Conservation (phyloP, 2,329 filamentous ascomycete species). For the Kalaharituber pfeilii region DNA sequence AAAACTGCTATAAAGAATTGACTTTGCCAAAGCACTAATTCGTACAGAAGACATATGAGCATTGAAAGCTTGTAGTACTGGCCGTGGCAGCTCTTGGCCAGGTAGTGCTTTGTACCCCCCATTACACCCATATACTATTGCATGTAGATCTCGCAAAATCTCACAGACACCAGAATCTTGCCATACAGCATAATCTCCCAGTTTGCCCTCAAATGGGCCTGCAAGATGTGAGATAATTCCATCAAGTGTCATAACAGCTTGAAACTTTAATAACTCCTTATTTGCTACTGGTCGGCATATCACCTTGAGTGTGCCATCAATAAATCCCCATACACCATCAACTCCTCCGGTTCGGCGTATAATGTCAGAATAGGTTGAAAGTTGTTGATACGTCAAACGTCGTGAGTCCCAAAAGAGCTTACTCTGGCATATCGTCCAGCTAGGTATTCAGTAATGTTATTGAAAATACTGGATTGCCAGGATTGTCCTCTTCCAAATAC, state of each 20-base stretch:
- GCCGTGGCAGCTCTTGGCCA: neutral
- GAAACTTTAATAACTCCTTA: neutral
- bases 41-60: neutral
- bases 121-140: neutral
- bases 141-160: neutral
- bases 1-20: neutral
- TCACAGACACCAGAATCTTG: neutral
- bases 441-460: neutral
- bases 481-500: neutral
- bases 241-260: conserved; percentile 1
- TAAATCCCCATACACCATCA: too few relatives aligned
- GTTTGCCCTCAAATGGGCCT: neutral
- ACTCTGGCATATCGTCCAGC: neutral
- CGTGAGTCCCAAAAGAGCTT: neutral
- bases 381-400: neutral
- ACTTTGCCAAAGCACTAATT: neutral
- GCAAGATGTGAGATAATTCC: neutral
- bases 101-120: neutral
- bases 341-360: too few relatives aligned
- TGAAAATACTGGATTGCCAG: neutral
- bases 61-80: neutral
- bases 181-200: neutral
- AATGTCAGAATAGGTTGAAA: neutral
- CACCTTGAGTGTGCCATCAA: neutral
- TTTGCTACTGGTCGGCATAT: neutral